Conservation (phyloP, 345 rosid species). For the Pistacia integerrima region DNA sequence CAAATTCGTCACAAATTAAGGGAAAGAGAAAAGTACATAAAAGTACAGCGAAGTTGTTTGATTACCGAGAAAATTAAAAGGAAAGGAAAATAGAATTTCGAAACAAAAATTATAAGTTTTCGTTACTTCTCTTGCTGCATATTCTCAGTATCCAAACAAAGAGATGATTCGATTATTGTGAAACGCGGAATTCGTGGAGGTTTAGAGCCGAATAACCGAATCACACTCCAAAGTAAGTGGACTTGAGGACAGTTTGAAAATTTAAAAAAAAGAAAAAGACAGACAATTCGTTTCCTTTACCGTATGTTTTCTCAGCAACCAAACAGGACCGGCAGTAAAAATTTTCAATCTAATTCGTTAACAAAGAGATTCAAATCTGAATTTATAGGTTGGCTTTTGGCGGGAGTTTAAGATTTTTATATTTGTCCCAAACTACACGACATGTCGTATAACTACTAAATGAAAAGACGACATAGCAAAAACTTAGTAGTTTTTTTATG, state of each 20-base stretch:
- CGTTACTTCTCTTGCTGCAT: background rate
- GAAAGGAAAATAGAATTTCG: background rate
- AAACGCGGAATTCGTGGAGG: background rate
- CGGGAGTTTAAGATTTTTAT: background rate
- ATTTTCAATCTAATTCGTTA: background rate
- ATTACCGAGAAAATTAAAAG: background rate
- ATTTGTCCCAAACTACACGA: background rate
- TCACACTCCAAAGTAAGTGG: background rate
- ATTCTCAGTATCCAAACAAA: conserved; percentile 3
- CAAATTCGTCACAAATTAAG: background rate
- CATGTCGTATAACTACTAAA: background rate
- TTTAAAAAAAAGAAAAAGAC: background rate
- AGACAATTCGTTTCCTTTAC: background rate
- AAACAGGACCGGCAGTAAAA: background rate
- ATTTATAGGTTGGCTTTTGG: background rate
- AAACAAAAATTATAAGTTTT: background rate
- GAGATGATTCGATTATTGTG: background rate
- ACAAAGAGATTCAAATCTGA: background rate
- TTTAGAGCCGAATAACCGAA: background rate
- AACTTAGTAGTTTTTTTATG: too few species aligned
- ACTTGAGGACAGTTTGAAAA: background rate
- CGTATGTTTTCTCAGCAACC: background rate
- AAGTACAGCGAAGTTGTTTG: background rate
- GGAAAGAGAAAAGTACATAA: background rate
- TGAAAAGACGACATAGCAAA: too few species aligned